phyloP scores from a whole-genome alignment of 1,284 basidiomycete species.

The Baeospora myosura region DNA sequence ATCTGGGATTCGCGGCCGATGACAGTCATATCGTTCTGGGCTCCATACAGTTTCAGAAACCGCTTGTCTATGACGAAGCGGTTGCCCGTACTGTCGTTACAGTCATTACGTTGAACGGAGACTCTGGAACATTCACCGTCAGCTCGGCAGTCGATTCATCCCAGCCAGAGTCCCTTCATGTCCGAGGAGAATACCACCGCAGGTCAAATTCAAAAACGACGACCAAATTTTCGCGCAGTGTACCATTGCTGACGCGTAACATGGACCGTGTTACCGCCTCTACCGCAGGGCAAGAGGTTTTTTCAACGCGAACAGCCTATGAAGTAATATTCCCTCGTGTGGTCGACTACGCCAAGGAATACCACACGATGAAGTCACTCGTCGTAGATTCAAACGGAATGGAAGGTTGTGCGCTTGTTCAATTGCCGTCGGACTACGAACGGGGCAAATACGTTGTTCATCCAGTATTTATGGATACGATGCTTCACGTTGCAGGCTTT shows the following conservation, averaged over 20 bases:
- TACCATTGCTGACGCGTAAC: constrained; percentile 29
- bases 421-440: constrained; percentile 29
- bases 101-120: constrained; percentile 31
- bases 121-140: constrained; percentile 39
- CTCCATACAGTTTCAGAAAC: constrained; percentile 41
- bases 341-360: constrained; percentile 54
- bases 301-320: constrained; percentile 52
- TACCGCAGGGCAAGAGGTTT: constrained; percentile 33
- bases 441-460: constrained; percentile 34
- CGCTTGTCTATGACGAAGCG: constrained; percentile 41
- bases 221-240: constrained; percentile 31
- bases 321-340: constrained; percentile 61
- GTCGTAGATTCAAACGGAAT: constrained; percentile 40
- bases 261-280: constrained; percentile 24
- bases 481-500: constrained; percentile 65
- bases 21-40: constrained; percentile 33
- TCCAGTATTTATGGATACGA: constrained; percentile 57
- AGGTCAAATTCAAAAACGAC: constrained; percentile 23
- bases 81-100: constrained; percentile 30
- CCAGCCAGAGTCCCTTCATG: constrained; percentile 35
- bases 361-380: constrained; percentile 50
- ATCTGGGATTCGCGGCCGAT: constrained; percentile 22
- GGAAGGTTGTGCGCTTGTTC: constrained; percentile 45
- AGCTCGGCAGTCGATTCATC: constrained; percentile 28
- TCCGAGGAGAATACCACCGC: constrained; percentile 38